Percentiles rank a stretch among this genome's conserved stretches.
phyloP scores from a whole-genome alignment of 345 rosid genomes.

The Eucalyptus coolabah region DNA sequence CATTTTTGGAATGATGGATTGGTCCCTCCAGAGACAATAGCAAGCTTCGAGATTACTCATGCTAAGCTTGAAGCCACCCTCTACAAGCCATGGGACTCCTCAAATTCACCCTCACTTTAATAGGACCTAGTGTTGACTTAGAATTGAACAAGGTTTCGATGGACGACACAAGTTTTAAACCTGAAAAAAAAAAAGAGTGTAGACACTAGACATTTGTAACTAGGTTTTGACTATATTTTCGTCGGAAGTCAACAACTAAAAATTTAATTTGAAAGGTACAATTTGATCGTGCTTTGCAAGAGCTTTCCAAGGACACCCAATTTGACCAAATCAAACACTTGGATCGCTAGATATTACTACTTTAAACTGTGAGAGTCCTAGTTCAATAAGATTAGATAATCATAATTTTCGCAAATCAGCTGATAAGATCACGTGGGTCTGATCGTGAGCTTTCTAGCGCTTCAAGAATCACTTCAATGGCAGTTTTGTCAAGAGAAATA shows the following conservation, averaged over 20 bases:
- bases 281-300: background rate
- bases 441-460: background rate
- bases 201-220: background rate
- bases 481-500: background rate
- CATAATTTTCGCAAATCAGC: background rate
- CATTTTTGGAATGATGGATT: background rate
- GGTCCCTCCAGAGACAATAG: background rate
- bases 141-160: background rate
- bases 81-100: background rate
- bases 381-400: background rate
- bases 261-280: background rate
- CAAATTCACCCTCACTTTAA: background rate
- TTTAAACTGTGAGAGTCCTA: background rate
- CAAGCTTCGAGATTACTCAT: background rate
- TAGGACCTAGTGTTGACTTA: background rate
- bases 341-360: background rate
- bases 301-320: background rate
- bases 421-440: background rate
- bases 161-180: background rate
- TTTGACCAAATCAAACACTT: background rate
- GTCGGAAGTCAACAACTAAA: rapidly evolving
- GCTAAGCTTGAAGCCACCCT: background rate
- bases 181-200: background rate
- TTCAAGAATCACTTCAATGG: background rate
- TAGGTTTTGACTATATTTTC: background rate